Evolutionary conservation across 176 grass and related monocot species (phyloP).

Genomic region (Avena sativa): DNA sequence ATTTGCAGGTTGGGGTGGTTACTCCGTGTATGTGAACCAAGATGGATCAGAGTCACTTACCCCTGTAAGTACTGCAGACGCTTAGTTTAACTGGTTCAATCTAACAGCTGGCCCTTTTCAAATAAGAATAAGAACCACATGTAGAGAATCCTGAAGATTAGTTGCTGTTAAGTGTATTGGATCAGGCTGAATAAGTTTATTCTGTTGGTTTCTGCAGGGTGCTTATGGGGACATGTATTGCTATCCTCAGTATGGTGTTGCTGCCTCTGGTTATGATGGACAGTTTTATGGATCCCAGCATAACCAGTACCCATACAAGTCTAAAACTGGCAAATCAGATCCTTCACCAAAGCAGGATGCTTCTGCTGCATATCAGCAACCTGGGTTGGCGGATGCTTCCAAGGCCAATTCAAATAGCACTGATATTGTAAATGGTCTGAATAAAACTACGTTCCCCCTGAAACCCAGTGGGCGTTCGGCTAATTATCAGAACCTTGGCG

Average conservation of each 20-base stretch:
- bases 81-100: background rate
- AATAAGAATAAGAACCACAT: slow-evolving; percentile 1
- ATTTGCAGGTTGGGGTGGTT: slow-evolving; percentile 59
- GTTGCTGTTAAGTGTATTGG: background rate
- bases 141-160: background rate
- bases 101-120: background rate
- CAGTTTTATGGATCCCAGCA: slow-evolving; percentile 70
- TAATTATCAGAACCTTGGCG: slow-evolving; percentile 55
- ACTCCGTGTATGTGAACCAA: slow-evolving; percentile 42
- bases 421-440: slow-evolving; percentile 41
- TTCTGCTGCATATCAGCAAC: slow-evolving; percentile 46
- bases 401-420: slow-evolving; percentile 43
- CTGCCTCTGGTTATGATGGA: slow-evolving; percentile 56
- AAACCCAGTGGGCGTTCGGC: slow-evolving; percentile 41
- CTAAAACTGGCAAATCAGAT: slow-evolving; percentile 40
- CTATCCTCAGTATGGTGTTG: slow-evolving; percentile 63
- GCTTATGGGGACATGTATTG: slow-evolving; percentile 79
- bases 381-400: slow-evolving; percentile 38
- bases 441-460: slow-evolving; percentile 32
- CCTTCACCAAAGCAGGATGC: slow-evolving; percentile 37
- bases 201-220: slow-evolving; percentile 56
- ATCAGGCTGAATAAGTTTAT: background rate
- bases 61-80: slow-evolving; percentile 42
- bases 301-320: slow-evolving; percentile 60
- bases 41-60: slow-evolving; percentile 50